Evolutionary conservation across 2,329 filamentous ascomycete genomes (phyloP).

Genomic region (Trichothecium sympodiale): DNA sequence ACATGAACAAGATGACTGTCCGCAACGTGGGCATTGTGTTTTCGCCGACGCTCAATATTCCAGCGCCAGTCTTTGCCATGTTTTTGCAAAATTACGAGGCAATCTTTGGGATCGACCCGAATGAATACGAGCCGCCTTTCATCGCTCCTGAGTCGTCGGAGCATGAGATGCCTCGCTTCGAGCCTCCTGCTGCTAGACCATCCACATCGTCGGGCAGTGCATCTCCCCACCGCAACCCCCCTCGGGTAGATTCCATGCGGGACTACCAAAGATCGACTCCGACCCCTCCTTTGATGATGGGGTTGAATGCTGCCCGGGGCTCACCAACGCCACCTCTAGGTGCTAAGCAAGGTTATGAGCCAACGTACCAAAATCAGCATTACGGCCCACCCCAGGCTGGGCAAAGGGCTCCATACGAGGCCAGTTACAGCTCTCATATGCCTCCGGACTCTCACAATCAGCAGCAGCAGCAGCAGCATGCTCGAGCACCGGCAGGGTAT

Average conservation of each 20-base stretch:
- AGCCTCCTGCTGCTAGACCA: constrained; percentile 29
- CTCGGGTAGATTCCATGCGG: constrained; percentile 19
- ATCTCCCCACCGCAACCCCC: constrained; percentile 40
- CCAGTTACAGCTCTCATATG: constrained; percentile 14
- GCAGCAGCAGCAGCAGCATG: too few relatives aligned
- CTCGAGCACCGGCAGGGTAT: constrained; percentile 8
- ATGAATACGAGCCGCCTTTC: constrained; percentile 48
- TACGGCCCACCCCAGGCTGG: constrained; percentile 3
- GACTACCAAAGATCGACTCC: constrained; percentile 27
- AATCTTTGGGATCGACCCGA: constrained; percentile 67
- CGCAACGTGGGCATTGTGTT: constrained; percentile 97
- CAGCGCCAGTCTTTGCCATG: constrained; percentile 84
- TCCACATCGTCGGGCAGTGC: constrained; percentile 37
- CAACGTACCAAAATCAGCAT: constrained; percentile 18
- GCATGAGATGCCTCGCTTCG: constrained; percentile 19
- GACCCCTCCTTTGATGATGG: constrained; percentile 35
- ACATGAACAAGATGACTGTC: constrained; percentile 95
- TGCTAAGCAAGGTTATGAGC: constrained; percentile 28
- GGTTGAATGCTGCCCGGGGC: constrained; percentile 18
- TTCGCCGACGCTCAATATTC: constrained; percentile 92
- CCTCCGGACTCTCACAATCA: neutral
- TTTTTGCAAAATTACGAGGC: constrained; percentile 83
- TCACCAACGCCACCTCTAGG: constrained; percentile 33
- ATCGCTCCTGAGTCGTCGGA: constrained; percentile 23
- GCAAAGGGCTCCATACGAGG: constrained; percentile 34